Conservation (phyloP, 257 asterid genomes). For the Solanum etuberosum region DNA sequence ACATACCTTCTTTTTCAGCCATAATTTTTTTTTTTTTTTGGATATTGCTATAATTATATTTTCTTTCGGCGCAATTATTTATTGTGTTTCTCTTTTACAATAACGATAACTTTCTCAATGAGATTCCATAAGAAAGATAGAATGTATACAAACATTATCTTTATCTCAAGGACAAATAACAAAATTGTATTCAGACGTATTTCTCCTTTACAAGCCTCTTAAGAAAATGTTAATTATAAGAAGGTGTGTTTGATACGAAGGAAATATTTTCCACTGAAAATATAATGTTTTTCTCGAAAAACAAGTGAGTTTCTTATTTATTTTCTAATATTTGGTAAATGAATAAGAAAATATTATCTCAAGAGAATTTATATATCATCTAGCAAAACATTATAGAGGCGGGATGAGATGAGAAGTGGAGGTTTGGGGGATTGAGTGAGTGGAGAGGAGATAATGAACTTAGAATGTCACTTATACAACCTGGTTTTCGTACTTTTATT, state of each 20-base stretch:
- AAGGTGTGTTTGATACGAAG: background rate
- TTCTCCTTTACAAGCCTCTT: background rate
- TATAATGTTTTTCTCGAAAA: background rate
- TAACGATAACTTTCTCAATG: background rate
- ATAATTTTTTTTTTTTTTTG: too few species aligned
- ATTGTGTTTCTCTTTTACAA: background rate
- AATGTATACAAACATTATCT: accelerated
- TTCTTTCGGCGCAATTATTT: background rate
- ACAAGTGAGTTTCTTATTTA: background rate
- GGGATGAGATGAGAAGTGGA: background rate
- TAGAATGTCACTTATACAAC: background rate
- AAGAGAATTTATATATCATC: background rate
- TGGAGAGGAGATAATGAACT: background rate
- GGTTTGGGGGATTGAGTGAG: background rate
- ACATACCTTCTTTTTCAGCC: constrained; percentile 19
- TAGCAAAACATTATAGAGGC: accelerated
- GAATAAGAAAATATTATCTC: accelerated
- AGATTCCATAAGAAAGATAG: accelerated
- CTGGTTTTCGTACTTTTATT: accelerated
- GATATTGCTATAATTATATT: background rate
- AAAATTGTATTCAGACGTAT: accelerated
- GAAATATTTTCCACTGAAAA: background rate
- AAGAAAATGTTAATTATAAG: background rate
- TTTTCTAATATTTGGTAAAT: accelerated
- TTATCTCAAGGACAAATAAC: accelerated